phyloP scores from a whole-genome alignment of 306 rosid genomes.

The Medicago lupulina region DNA sequence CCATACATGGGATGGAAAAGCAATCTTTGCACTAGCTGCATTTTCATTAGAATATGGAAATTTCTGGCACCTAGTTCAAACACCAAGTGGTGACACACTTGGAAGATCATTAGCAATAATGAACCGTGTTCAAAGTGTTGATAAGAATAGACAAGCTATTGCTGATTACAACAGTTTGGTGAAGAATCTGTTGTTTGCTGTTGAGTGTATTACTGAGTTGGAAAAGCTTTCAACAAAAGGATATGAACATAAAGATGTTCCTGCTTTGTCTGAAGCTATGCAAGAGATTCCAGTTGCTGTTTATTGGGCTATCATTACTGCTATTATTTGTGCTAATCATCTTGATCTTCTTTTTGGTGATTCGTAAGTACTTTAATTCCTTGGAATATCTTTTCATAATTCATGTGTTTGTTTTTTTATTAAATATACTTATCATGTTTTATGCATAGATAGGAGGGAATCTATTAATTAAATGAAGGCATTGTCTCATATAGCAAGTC shows the following conservation, averaged over 20 bases:
- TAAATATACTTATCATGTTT: no score
- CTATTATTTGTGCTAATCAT: conserved; percentile 44
- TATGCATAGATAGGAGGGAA: no score
- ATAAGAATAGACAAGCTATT: conserved; percentile 37
- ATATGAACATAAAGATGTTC: conserved; percentile 44
- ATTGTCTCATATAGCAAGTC: no score
- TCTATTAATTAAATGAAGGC: no score
- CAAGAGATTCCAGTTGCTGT: conserved; percentile 51
- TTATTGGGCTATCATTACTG: conserved; percentile 55
- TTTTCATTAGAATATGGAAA: conserved; percentile 49
- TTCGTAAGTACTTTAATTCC: conserved; percentile 35
- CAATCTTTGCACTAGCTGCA: conserved; percentile 52
- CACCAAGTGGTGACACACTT: conserved; percentile 41
- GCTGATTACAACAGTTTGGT: conserved; percentile 45
- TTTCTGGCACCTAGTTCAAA: conserved; percentile 47
- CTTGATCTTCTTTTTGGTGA: conserved; percentile 41
- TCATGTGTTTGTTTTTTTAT: no score
- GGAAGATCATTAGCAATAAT: conserved; percentile 50
- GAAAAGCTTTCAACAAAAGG: conserved; percentile 54
- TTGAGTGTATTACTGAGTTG: conserved; percentile 61
- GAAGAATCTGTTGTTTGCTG: conserved; percentile 44
- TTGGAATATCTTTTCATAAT: background rate
- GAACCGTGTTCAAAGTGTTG: conserved; percentile 40
- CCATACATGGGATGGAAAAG: conserved; percentile 75
- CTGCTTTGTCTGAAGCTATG: conserved; percentile 44